Evolutionary conservation across 1,284 basidiomycete genomes (phyloP).

Genomic region (Apiotrichum domesticum): DNA sequence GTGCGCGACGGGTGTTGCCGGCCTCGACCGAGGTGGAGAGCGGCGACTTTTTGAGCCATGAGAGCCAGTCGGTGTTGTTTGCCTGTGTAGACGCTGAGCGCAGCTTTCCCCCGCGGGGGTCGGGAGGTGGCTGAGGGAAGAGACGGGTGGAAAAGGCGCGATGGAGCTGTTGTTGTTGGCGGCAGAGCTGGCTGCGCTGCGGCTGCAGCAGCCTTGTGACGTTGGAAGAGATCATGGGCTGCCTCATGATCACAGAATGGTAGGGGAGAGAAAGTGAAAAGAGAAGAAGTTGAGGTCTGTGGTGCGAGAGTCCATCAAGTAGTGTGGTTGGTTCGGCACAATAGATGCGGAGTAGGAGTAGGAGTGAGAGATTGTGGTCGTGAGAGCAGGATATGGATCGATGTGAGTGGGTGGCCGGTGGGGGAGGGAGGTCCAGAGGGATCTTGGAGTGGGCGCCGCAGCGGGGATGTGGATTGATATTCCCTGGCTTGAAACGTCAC

Average conservation of each 20-base stretch:
- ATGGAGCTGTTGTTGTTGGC: neutral
- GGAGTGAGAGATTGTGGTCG: too few relatives aligned
- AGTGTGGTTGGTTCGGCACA: too few relatives aligned
- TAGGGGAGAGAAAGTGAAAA: neutral
- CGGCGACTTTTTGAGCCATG: slow-evolving; percentile 29
- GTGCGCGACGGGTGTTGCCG: slow-evolving; percentile 23
- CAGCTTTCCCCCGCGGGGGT: slow-evolving; percentile 16
- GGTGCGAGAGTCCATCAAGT: neutral
- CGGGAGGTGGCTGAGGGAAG: slow-evolving; percentile 22
- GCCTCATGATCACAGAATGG: neutral
- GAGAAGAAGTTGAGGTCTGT: slow-evolving; percentile 1
- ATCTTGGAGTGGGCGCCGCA: too few relatives aligned
- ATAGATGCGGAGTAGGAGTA: too few relatives aligned
- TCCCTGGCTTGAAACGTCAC: too few relatives aligned
- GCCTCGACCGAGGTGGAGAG: slow-evolving; percentile 8
- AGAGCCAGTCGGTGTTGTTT: slow-evolving; percentile 34
- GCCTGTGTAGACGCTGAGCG: slow-evolving; percentile 29
- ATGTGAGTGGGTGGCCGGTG: too few relatives aligned
- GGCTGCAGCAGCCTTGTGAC: neutral
- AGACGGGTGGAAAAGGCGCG: slow-evolving; percentile 15
- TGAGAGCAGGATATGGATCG: too few relatives aligned
- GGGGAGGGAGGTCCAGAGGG: too few relatives aligned
- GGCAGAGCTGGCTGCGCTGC: too few relatives aligned
- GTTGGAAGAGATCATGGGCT: neutral
- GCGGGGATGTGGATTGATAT: too few relatives aligned